Evolutionary conservation across 2,329 filamentous ascomycete species (phyloP).

Genomic region (Verticillium dahliae): DNA sequence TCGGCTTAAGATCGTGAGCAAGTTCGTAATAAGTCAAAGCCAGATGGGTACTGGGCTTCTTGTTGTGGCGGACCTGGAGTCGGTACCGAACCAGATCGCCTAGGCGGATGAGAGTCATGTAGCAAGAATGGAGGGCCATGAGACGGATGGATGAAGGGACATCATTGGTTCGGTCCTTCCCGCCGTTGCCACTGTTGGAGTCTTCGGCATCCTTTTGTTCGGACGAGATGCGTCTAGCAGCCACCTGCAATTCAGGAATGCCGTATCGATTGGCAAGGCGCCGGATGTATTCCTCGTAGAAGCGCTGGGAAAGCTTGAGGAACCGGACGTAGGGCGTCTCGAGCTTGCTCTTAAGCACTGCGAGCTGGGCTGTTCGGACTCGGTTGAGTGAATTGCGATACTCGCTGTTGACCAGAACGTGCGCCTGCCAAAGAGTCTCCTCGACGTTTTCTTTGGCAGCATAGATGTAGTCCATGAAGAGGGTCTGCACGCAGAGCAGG

Average conservation of each 20-base stretch:
- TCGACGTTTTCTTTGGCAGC: constrained; percentile 61
- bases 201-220: not conserved
- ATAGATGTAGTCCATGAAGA: constrained; percentile 66
- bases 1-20: constrained; percentile 70
- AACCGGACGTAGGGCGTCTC: constrained; percentile 79
- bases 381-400: constrained; percentile 65
- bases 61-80: constrained; percentile 58
- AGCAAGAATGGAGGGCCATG: constrained; percentile 67
- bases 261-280: constrained; percentile 59
- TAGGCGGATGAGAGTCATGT: constrained; percentile 76
- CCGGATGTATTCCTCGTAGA: constrained; percentile 82
- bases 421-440: constrained; percentile 68
- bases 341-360: constrained; percentile 65
- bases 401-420: constrained; percentile 69
- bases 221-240: constrained; percentile 32
- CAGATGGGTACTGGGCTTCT: constrained; percentile 68
- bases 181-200: constrained; percentile 13
- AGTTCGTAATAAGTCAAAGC: constrained; percentile 81
- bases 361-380: constrained; percentile 42
- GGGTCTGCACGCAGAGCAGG: constrained; percentile 61
- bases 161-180: constrained; percentile 33
- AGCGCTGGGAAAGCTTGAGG: constrained; percentile 79
- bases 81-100: constrained; percentile 90
- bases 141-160: constrained; percentile 43
- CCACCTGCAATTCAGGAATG: constrained; percentile 41